Evolutionary conservation across 306 rosid genomes (phyloP).

Genomic region (Quercus agrifolia): DNA sequence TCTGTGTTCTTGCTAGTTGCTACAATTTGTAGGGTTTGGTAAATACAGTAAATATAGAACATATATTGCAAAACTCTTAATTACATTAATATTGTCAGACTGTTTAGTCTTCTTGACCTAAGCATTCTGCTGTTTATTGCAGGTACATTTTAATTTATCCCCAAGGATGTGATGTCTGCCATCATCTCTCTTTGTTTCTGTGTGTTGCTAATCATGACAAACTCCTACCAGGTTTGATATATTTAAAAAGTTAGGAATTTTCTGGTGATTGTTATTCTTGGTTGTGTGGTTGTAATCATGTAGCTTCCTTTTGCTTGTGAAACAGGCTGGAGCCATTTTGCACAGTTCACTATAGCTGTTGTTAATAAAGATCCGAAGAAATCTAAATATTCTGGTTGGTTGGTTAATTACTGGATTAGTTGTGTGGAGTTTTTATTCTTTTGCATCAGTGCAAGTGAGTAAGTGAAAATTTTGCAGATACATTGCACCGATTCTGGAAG

Average conservation of each 20-base stretch:
- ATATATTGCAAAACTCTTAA: neutral
- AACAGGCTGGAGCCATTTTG: slow-evolving; percentile 97
- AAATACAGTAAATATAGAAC: neutral
- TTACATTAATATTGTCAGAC: neutral
- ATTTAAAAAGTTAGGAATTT: neutral
- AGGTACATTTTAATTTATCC: slow-evolving; percentile 99
- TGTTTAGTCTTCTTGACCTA: slow-evolving; percentile 23
- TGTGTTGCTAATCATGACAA: slow-evolving; percentile 99
- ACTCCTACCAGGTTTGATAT: slow-evolving; percentile 87
- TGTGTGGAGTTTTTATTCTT: slow-evolving; percentile 13
- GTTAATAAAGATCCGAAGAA: slow-evolving; percentile 94
- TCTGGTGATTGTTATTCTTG: slow-evolving; percentile 14
- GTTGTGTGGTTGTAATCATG: slow-evolving; percentile 6
- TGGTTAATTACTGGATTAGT: slow-evolving; percentile 15
- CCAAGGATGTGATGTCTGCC: slow-evolving; percentile 97
- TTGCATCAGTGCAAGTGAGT: slow-evolving; percentile 12
- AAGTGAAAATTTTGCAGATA: slow-evolving; percentile 54
- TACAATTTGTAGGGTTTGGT: neutral
- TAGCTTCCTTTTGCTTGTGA: slow-evolving; percentile 13
- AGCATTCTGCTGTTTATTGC: slow-evolving; percentile 30
- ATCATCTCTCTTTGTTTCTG: slow-evolving; percentile 94
- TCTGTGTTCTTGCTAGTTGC: neutral
- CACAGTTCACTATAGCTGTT: slow-evolving; percentile 95
- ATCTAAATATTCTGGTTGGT: slow-evolving; percentile 93
- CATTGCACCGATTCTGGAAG: slow-evolving; percentile 99